A percentile compares a stretch with the other conserved stretches of the same genome.
Conservation (phyloP, 768 basidiomycete species). For the Podaxis mareebaensis region DNA sequence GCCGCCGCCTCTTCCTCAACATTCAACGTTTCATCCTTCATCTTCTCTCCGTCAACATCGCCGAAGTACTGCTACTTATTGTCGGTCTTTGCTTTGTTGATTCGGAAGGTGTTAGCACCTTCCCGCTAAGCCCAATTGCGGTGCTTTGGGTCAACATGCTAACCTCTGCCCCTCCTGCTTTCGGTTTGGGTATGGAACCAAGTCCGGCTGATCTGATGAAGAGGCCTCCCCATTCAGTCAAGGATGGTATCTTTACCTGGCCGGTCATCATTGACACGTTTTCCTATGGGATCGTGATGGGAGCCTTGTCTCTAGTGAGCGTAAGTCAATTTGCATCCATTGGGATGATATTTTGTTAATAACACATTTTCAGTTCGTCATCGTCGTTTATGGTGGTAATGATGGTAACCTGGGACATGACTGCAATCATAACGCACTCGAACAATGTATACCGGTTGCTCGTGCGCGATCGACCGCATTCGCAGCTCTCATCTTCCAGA, state of each 20-base stretch:
- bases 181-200: slow-evolving; percentile 55
- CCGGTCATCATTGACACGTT: slow-evolving; percentile 37
- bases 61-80: slow-evolving; percentile 53
- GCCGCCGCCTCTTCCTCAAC: slow-evolving; percentile 58
- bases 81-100: slow-evolving; percentile 61
- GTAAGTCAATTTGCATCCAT: slow-evolving; percentile 25
- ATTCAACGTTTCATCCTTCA: slow-evolving; percentile 58
- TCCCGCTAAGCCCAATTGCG: slow-evolving; percentile 55
- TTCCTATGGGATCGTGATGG: slow-evolving; percentile 39
- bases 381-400: slow-evolving; percentile 36
- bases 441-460: slow-evolving; percentile 32
- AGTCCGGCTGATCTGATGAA: slow-evolving; percentile 53
- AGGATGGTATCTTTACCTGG: slow-evolving; percentile 39
- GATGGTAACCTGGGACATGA: slow-evolving; percentile 31
- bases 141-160: slow-evolving; percentile 55
- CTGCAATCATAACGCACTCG: slow-evolving; percentile 29
- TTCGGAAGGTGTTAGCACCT: slow-evolving; percentile 44
- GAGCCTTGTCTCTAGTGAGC: slow-evolving; percentile 31
- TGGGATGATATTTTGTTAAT: neutral
- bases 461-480: slow-evolving; percentile 38
- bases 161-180: slow-evolving; percentile 52
- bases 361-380: slow-evolving; percentile 29
- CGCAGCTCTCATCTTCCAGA: slow-evolving; percentile 38
- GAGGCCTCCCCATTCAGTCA: slow-evolving; percentile 39
- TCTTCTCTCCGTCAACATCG: slow-evolving; percentile 53